A percentile compares a stretch with the other conserved stretches of the same genome.
Conservation (phyloP, 2,329 filamentous ascomycete genomes). For the Trichophaea hybrida region DNA sequence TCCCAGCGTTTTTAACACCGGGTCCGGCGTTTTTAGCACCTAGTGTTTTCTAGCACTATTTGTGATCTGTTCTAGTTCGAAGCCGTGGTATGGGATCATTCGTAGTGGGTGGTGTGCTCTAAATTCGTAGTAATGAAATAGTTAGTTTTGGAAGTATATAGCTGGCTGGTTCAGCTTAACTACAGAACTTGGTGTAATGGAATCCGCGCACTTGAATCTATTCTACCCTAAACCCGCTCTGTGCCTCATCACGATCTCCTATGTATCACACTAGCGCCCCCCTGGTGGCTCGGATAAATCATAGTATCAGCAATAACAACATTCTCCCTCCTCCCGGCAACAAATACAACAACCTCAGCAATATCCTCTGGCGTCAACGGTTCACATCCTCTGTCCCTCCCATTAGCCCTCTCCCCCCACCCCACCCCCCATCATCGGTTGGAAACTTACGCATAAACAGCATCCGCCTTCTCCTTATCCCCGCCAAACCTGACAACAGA, state of each 20-base stretch:
- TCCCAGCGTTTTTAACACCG: no score
- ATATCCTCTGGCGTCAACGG: constrained; percentile 82
- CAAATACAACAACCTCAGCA: constrained; percentile 78
- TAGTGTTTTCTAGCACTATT: no score
- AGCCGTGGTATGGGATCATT: no score
- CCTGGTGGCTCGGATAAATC: constrained; percentile 81
- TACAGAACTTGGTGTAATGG: no score
- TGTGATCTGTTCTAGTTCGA: no score
- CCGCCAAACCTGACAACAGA: constrained; percentile 77
- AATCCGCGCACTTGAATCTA: no score
- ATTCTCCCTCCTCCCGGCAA: constrained; percentile 71
- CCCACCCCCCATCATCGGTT: not conserved
- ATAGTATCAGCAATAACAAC: constrained; percentile 80
- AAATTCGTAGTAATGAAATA: no score
- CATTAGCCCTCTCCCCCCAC: not conserved
- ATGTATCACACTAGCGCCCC: constrained; percentile 23
- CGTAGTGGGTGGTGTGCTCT: no score
- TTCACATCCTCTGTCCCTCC: constrained; percentile 34
- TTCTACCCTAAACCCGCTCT: no score
- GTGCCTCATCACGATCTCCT: constrained; percentile 6
- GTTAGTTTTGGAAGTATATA: no score
- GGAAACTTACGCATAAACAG: constrained; percentile 60
- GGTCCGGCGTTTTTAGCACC: no score
- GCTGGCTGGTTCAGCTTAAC: no score
- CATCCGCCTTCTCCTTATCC: constrained; percentile 77